Evolutionary conservation across 2,329 filamentous ascomycete genomes (phyloP), one percentile per base, ranked within the genome.

Genomic region (Penicillium verrucosum): DNA sequence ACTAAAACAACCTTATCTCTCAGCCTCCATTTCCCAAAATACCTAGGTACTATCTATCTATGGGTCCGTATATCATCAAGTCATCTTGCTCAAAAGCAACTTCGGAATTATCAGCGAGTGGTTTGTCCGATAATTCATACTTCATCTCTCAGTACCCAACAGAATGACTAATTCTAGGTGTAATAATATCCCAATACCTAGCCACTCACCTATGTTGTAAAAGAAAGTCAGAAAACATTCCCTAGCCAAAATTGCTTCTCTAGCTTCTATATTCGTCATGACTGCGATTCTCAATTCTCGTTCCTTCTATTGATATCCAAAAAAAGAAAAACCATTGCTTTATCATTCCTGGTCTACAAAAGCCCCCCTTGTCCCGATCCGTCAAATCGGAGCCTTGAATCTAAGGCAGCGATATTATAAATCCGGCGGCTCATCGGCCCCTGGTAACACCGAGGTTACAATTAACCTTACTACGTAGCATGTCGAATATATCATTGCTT

Each of bases 361-460:
- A 3, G 8, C 32, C 32, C 30, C 6, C 6, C 18, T 23, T 14
- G 11, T 25, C 9, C 30, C 6, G 11, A 45, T 36, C 25, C 4
- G 14, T 5, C 4, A 4, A 25, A 9, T 7, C 1, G 1, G 2
- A 5, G 14, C 18, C 45, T 37, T 18, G 7, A 11, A 6, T 25
- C 3, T 11, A 47, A 36, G 21, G 30, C 16, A 16, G 11, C 16
- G 11, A 16, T 16, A 25, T 51, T 51, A n/a, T 27, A 23, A 42
- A 51, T 51, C 47, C 36, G 23, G 25, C 36, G 23, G 25, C 4
- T 12, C 36, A 25, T 45, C 47, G 52, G 56, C 37, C n/a, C 16
- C 40, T 23, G 23, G 10, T 29, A 49, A 53, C 3, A 7, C 51
- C 58, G 56, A 56, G 56, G 48, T 53, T 43, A 58, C 30, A 14